These are phyloP conservation scores for Tolypocladium endophyticum DNA, from an alignment of 2,329 filamentous ascomycete species.

Conservation along the genomic window DNA sequence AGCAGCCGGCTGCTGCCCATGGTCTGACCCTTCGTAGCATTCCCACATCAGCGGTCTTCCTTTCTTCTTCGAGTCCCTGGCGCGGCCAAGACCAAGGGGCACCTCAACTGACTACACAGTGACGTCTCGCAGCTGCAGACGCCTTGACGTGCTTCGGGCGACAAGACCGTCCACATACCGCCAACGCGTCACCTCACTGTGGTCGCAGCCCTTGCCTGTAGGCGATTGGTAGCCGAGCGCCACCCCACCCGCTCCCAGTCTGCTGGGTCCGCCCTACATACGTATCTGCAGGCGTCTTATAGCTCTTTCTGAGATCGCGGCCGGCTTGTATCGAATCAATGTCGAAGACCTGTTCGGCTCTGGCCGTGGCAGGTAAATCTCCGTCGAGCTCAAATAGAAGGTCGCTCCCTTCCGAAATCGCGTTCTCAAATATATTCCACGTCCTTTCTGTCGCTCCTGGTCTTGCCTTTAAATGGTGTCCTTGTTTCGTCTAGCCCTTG, in stretches of 20 bases:
- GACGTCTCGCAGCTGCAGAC: not conserved
- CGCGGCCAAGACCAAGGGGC: not conserved
- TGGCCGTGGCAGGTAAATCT: not conserved
- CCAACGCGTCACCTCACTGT: not conserved
- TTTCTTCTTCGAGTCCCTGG: not conserved
- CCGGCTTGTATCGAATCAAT: not conserved
- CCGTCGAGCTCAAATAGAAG: not conserved
- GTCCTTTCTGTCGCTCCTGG: not conserved
- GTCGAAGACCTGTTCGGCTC: not conserved
- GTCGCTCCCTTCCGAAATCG: not conserved
- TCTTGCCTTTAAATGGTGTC: not conserved
- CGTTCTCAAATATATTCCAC: not conserved
- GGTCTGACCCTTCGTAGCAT: not conserved
- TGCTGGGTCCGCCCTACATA: not conserved
- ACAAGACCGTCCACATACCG: not conserved
- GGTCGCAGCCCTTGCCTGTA: not conserved
- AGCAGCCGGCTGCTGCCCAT: not conserved
- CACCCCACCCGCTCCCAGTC: slow-evolving; percentile 1
- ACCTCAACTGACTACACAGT: not conserved
- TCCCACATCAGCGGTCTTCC: not conserved
- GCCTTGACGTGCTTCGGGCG: not conserved
- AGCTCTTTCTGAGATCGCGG: not conserved
- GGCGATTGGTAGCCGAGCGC: not conserved
- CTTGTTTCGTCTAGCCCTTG: not conserved
- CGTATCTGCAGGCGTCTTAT: not conserved